Base-by-base conservation (phyloP, 2,329 filamentous ascomycete species). In the Cladosporium sp. region DNA sequence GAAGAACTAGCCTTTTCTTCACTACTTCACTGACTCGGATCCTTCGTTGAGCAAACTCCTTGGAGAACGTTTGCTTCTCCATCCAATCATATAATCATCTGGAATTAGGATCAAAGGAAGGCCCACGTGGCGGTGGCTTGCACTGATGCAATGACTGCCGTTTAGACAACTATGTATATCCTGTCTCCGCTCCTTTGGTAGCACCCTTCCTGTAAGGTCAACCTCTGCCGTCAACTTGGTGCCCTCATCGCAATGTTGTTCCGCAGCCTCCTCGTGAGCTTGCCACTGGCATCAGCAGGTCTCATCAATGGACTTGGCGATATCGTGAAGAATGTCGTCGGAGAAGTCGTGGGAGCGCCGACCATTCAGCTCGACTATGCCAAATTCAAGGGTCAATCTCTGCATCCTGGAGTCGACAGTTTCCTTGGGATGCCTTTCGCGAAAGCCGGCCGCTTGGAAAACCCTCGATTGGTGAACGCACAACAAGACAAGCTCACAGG, bases 361-460 rank as follows among this genome's bases (percentile, higher is more conserved):
- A 47, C 43, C 14, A 60, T 61, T 34, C 5, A 59, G 15, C 65
- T 67, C 42, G 56, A 65, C 45, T 66, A 66, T 51, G 64, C 63
- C 42, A 64, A 51, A 5, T 67, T 67, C 59, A 30, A 54, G 19
- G 65, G 64, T 42, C 55, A 63, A 11, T 66, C 37, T 38, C 50
- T 5, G 28, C 25, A 47, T 47, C 43, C 25, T 2, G 43, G 25
- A 47, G 43, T 30, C 15, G 43, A 52, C 25, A 47, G 42, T 30
- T 61, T 51, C 37, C 56, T 61, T 3, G 60, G 61, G 5, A 63
- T 63, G 52, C 61, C 60, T 14, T 63, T 63, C 8, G 43, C 43
- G 5, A 47, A 47, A 47, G 43, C 43, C 8, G 43, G 43, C 14
- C 49, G 58, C 3, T 42, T 51, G 20, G 55, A 60, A 49, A 60